Percentiles rank a stretch among this genome's conserved stretches.
Evolutionary conservation across 2,329 filamentous ascomycete genomes (phyloP).

Genomic region (Exutisphaerella laricina): DNA sequence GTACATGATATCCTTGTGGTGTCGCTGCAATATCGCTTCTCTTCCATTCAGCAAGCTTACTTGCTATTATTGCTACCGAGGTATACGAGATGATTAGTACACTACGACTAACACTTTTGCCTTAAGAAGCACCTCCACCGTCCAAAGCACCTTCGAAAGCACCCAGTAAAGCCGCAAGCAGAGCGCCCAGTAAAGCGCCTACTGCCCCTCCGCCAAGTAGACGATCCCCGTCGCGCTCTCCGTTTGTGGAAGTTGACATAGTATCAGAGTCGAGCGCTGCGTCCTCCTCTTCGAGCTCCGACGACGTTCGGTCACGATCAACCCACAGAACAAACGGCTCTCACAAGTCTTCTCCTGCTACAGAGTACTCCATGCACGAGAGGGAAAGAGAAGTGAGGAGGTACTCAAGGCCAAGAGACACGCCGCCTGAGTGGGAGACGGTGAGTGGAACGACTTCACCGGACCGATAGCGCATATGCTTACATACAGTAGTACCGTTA

Average conservation of each 20-base stretch:
- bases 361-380: constrained; percentile 41
- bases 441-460: no score
- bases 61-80: no score
- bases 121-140: background rate
- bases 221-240: constrained; percentile 23
- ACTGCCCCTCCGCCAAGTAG: constrained; percentile 9
- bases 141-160: constrained; percentile 15
- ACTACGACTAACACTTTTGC: no score
- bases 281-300: constrained; percentile 29
- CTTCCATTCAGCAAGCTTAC: no score
- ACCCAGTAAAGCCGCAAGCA: constrained; percentile 11
- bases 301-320: constrained; percentile 20
- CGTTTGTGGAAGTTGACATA: constrained; percentile 43
- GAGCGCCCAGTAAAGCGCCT: constrained; percentile 22
- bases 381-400: constrained; percentile 40
- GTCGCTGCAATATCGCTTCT: no score
- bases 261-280: constrained; percentile 14
- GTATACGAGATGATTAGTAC: no score
- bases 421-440: constrained; percentile 39
- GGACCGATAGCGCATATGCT: no score
- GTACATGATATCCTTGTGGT: no score
- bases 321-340: constrained; percentile 11
- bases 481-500: no score
- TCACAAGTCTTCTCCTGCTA: constrained; percentile 25
- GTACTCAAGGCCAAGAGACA: constrained; percentile 25